Percentiles rank a stretch among this genome's conserved stretches.
These are phyloP conservation scores for Dipteronia sinensis DNA, from an alignment of 345 rosid genomes.

Conservation along the genomic window DNA sequence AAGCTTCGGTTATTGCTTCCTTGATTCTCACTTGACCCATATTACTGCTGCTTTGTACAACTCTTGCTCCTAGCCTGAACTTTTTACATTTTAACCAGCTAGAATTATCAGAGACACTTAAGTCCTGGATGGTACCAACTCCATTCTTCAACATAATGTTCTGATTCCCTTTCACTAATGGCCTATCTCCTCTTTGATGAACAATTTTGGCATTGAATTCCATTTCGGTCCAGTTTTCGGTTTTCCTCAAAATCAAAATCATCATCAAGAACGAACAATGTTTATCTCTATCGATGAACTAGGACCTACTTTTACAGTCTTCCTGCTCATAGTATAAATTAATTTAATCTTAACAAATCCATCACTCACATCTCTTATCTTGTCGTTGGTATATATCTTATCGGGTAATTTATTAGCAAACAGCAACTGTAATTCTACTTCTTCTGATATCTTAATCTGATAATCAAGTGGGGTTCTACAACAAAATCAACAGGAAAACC, in stretches of 20 bases:
- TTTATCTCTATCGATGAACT: conserved; percentile 34
- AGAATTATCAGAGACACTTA: conserved; percentile 34
- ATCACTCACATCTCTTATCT: conserved; percentile 47
- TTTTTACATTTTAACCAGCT: conserved; percentile 63
- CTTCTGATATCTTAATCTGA: conserved; percentile 37
- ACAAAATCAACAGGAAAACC: neutral
- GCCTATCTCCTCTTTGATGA: conserved; percentile 60
- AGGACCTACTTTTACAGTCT: conserved; percentile 37
- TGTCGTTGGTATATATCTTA: conserved; percentile 60
- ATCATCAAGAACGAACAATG: conserved; percentile 60
- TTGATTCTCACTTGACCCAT: too few species aligned
- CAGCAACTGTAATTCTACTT: conserved; percentile 39
- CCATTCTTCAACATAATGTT: conserved; percentile 47
- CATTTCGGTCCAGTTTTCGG: conserved; percentile 51
- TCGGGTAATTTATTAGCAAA: conserved; percentile 40
- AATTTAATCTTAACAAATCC: conserved; percentile 45
- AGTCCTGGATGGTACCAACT: conserved; percentile 39
- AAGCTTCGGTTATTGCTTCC: conserved; percentile 69
- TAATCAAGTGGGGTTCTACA: conserved; percentile 28
- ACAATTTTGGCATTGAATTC: conserved; percentile 51
- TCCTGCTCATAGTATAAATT: conserved; percentile 41
- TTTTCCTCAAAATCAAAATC: conserved; percentile 49
- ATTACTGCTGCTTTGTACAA: conserved; percentile 27
- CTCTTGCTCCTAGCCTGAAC: conserved; percentile 73
- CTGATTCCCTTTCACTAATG: conserved; percentile 67